Base-by-base conservation (phyloP, 2,329 filamentous ascomycete genomes). In the Annulohypoxylon truncatum region DNA sequence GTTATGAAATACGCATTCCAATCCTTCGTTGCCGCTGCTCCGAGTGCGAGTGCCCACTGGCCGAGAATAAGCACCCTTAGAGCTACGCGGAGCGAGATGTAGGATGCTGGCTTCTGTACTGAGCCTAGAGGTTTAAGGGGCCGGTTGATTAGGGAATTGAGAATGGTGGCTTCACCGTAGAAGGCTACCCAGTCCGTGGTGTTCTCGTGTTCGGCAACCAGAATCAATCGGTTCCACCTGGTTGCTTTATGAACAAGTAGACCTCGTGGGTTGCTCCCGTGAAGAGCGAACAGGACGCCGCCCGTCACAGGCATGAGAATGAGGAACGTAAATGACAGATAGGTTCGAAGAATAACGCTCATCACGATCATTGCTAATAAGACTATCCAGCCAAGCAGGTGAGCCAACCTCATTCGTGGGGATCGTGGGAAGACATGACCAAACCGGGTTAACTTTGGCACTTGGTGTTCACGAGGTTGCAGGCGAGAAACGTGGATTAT, bases 171-270 rank as follows among this genome's bases (percentile, higher is more conserved):
- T 26, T 46, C 42, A 13, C 42, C 42, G 42, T 46, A 46, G 13
- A 46, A 46, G 22, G 13, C 42, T 26, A 26, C 26, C 42, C 42
- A 46, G 42, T 46, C 42, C 42, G 13, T 46, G 6, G 42, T 46
- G 42, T 46, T 46, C 42, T 46, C 42, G n/a, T 46, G 42, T 46
- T 46, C 42, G 22, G 42, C 42, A 46, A 46, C 42, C 13, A 46
- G 42, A 46, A 46, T 46, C 20, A 46, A n/a, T 12, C 42, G 42
- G 42, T 46, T 46, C 20, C 20, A 46, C 12, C 13, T 46, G 42
- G 20, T 26, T 46, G 42, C 20, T 13, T 12, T 26, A 8, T 46
- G 20, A n/a, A 46, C 42, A 26, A 24, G 42, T 46, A 46, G 22
- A 24, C 42, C 20, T 46, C 42, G 20, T 26, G 42, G 42, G 42